A percentile compares a stretch with the other conserved stretches of the same genome.
These are phyloP conservation scores for Hypholoma sublateritium DNA, from an alignment of 768 basidiomycete species.

Conservation along the genomic window DNA sequence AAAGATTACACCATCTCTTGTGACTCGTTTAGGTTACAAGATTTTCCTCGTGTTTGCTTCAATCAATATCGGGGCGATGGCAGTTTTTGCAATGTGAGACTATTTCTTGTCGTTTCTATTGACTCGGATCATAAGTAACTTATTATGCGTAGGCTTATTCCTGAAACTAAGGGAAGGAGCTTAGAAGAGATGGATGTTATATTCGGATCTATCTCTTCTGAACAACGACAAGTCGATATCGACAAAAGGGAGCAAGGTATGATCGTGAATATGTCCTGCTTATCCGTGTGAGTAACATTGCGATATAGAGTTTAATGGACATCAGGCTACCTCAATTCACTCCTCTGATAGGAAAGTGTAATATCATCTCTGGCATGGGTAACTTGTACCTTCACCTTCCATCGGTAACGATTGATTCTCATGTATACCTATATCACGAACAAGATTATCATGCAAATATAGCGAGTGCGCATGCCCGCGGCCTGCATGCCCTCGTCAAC, in stretches of 20 bases:
- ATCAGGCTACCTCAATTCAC: conserved; percentile 4
- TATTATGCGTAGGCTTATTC: conserved; percentile 44
- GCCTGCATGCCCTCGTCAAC: no score
- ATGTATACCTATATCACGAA: neutral
- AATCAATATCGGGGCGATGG: conserved; percentile 74
- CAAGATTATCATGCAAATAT: no score
- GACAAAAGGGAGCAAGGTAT: conserved; percentile 41
- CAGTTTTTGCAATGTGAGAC: conserved; percentile 59
- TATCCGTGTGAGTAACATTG: neutral
- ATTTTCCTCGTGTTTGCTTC: conserved; percentile 77
- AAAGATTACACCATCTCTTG: conserved; percentile 68
- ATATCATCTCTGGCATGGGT: neutral
- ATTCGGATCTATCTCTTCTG: conserved; percentile 55
- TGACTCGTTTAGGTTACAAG: conserved; percentile 64
- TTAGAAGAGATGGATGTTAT: conserved; percentile 56
- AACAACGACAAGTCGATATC: conserved; percentile 55
- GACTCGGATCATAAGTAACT: neutral
- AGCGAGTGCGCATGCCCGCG: no score
- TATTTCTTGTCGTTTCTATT: neutral
- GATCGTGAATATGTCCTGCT: neutral
- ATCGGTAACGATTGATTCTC: neutral
- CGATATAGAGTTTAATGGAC: conserved; percentile 4
- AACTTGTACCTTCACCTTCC: neutral
- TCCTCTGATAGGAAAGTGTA: conserved; percentile 7
- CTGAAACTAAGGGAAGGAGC: conserved; percentile 60